Base-by-base conservation (phyloP, 257 asterid species). In the Petunia secreta region DNA sequence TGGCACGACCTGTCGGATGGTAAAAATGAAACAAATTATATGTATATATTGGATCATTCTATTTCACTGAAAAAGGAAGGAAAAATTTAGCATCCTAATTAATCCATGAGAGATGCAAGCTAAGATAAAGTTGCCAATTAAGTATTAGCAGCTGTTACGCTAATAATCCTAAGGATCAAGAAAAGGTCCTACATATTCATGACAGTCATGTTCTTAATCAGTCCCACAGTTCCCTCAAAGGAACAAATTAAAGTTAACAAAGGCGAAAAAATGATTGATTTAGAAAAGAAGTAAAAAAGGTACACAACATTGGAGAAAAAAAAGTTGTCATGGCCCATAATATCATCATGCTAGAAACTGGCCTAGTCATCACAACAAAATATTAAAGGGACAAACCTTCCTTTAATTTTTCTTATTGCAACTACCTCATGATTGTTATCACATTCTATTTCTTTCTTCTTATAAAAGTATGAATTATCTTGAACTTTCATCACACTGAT, bases 151-250 rank as follows among this genome's bases (percentile, higher is more conserved):
- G 73, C 57, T 77, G 60, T 60, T 77, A 60, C 73, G 46, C 69
- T 43, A 40, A 77, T 77, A 43, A 77, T 77, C 60, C 43, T 25
- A 34, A 46, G 16, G 36, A 39, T 50, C 7, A 77, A n/a, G 63
- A 52, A 48, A 43, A 11, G 78, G 57, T 25, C 91, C 90, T 85
- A 84, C 91, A 57, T 73, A 74, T 82, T 89, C 85, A 91, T 91
- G 83, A 87, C 83, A 79, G 44, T 54, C 92, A 89, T 91, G 89
- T 91, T 84, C 88, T 69, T 60, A 82, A 71, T 57, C 59, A 84
- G 77, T 58, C 87, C 87, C 82, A 82, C 80, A 79, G 46, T 77
- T 85, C 78, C 40, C 54, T 67, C 55, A 43, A 76, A 81, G 76
- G 85, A 81, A 83, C 85, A 36, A 83, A 88, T 6, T 69, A 83